Base-by-base conservation (phyloP, 2,329 filamentous ascomycete genomes). In the Talaromyces atroroseus region DNA sequence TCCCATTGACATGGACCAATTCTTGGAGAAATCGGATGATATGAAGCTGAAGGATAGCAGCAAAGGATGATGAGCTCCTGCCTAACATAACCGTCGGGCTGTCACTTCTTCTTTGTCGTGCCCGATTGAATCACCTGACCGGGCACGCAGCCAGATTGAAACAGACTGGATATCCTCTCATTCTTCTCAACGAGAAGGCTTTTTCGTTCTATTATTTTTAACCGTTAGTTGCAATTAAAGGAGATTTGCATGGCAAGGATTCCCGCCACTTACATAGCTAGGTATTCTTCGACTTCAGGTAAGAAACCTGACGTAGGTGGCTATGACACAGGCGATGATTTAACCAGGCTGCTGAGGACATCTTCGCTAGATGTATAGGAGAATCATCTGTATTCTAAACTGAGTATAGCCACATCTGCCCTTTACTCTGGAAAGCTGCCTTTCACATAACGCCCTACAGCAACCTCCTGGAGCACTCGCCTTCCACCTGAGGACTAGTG, bases 11-110 rank as follows among this genome's bases (percentile, higher is more conserved):
- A 24, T 65, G 54, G 62, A 64, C 47, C 26, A 46, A 12, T 59
- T 62, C 20, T 16, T 65, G 34, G 60, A 61, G 21, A 60, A 63
- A 50, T 59, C 58, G 58, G 60, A 63, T 53, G 51, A 53, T 11
- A 23, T 58, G 32, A 32, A 59, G 32, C 21, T 59, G 53, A 18
- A 56, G 20, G 53, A 36, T 16, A 16, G 12, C 32, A 36, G 11
- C 8, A 3, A 16, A 18, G 20, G 11, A 20, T 14, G 8, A 34
- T 29, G 26, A 18, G 32, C 32, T 40, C 52, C 52, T 54, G 46
- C 52, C 45, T 54, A 21, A 54, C 5, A 2, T 21, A n/a, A 42
- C 40, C 18, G 40, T 18, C 16, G 11, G 40, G 40, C 40, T 8
- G 26, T 29, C 26, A 29, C 29, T 34, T 34, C 29, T 12, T 3